phyloP scores from a whole-genome alignment of 352 stramenopile genomes.

The Phytopythium vexans region DNA sequence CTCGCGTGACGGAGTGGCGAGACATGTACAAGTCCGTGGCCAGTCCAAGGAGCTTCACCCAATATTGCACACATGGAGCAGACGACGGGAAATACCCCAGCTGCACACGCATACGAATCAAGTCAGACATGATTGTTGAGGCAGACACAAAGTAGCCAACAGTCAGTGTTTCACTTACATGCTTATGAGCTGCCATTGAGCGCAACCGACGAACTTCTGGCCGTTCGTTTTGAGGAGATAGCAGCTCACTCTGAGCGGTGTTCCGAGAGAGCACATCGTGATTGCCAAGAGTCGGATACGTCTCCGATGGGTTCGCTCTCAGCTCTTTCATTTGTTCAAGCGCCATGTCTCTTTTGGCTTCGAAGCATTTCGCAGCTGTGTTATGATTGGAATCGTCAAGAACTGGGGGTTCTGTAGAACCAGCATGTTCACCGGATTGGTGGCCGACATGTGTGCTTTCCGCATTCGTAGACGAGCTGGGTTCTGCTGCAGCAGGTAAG shows the following conservation, averaged over 20 bases:
- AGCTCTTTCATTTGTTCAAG: constrained; percentile 24
- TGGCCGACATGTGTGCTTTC: no score
- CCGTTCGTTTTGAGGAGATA: constrained; percentile 42
- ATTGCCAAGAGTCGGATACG: background rate
- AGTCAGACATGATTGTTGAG: background rate
- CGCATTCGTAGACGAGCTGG: no score
- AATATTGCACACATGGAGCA: constrained; percentile 55
- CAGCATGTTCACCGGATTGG: no score
- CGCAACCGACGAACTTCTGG: constrained; percentile 53
- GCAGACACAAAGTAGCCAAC: background rate
- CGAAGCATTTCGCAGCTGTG: background rate
- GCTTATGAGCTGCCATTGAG: constrained; percentile 56
- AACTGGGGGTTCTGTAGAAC: no score
- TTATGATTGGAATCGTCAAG: no score
- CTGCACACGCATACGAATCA: constrained; percentile 9
- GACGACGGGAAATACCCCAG: constrained; percentile 54
- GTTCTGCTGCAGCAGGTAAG: no score
- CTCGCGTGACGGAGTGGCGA: constrained; percentile 27
- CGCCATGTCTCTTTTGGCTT: constrained; percentile 15
- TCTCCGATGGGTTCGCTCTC: constrained; percentile 11
- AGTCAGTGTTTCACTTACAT: constrained; percentile 17
- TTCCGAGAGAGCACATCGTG: constrained; percentile 2
- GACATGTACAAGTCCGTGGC: constrained; percentile 53
- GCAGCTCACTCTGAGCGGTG: constrained; percentile 28
- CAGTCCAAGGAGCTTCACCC: constrained; percentile 42